Base-by-base conservation (phyloP, 139 green algal species). In the Limnomonas spitsbergensis region DNA sequence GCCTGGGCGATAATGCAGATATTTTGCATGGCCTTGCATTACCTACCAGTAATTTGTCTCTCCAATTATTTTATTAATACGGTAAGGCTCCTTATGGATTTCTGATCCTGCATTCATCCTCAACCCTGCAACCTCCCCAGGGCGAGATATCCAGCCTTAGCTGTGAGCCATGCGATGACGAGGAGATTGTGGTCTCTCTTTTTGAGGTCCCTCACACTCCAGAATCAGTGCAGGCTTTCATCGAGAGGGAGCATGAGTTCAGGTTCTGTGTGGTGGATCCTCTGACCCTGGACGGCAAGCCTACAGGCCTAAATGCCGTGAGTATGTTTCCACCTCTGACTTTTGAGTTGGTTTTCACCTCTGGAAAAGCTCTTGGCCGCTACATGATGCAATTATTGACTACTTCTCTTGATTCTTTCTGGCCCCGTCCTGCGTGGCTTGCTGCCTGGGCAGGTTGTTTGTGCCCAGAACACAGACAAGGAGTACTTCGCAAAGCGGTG, bases 231-330 rank as follows among this genome's bases (percentile, higher is more conserved):
- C 67, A 38, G 7, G 92, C 90, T 4, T 97, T 96, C 69, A 89
- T 97, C 2, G 81, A 90, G 36, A 78, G 94, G 7, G 94, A 98
- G 84, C 91, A 97, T 73, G 94, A 98, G 86, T 97, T 97, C 77
- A 81, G 88, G 20, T 96, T 97, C 47, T 74, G 93, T 31, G 91
- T 85, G 14, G 93, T 97, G 61, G 32, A 87, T 37, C 78, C 86
- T 0, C 68, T 73, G 32, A 76, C 79, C 24, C 72, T 91, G 7
- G 54, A 83, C 1, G 81, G 86, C 7, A 20, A 74, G 14, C 34
- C 67, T 66, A 9, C 6, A 27, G 56, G 20, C 32, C 40, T 38
- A 4, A 4, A 40, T 6, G 66, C 61, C 4, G 39, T 53, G 61
- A 42, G 4, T 47, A 37, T 71, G 32, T 47, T 3, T 29, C 20